Evolutionary conservation across 1,284 basidiomycete species (phyloP).

Genomic region (Papiliotrema nemorosa): DNA sequence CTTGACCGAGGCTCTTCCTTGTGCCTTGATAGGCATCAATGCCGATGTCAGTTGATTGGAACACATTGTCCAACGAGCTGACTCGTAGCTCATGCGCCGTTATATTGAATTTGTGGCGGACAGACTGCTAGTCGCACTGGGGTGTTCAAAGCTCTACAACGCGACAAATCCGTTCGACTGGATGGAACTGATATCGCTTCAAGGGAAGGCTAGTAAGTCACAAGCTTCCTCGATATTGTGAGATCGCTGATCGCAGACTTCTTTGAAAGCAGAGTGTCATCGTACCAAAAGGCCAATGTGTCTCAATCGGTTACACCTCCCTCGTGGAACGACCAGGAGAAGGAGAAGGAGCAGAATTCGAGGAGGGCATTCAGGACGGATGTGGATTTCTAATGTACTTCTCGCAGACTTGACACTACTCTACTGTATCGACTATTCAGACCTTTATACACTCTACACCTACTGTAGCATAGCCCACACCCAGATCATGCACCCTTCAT

Average conservation of each 20-base stretch:
- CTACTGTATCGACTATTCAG: slow-evolving; percentile 1
- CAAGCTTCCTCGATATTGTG: not conserved
- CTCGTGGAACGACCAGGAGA: slow-evolving; percentile 4
- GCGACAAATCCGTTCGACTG: slow-evolving; percentile 69
- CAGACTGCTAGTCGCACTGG: slow-evolving; percentile 73
- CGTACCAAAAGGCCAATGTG: slow-evolving; percentile 44
- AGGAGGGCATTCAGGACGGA: slow-evolving; percentile 23
- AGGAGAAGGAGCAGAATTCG: slow-evolving; percentile 6
- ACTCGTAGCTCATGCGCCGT: slow-evolving; percentile 74
- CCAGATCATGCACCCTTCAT: no score
- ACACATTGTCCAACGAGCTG: slow-evolving; percentile 47
- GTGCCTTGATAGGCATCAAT: slow-evolving; percentile 55
- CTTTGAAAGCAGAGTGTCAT: slow-evolving; percentile 46
- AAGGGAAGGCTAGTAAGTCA: slow-evolving; percentile 52
- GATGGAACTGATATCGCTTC: slow-evolving; percentile 89
- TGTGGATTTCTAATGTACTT: slow-evolving; percentile 19
- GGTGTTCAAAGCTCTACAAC: slow-evolving; percentile 72
- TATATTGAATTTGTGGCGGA: slow-evolving; percentile 97
- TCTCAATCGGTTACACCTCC: slow-evolving; percentile 34
- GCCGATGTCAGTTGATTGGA: slow-evolving; percentile 39
- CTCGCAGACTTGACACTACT: not conserved
- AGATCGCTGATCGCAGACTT: slow-evolving; percentile 27
- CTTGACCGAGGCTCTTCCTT: slow-evolving; percentile 59
- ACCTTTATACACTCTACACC: not conserved
- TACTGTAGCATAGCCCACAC: not conserved